These are phyloP conservation scores for Ostreobium quekettii DNA, from an alignment of 139 green algal species.

Conservation along the genomic window DNA sequence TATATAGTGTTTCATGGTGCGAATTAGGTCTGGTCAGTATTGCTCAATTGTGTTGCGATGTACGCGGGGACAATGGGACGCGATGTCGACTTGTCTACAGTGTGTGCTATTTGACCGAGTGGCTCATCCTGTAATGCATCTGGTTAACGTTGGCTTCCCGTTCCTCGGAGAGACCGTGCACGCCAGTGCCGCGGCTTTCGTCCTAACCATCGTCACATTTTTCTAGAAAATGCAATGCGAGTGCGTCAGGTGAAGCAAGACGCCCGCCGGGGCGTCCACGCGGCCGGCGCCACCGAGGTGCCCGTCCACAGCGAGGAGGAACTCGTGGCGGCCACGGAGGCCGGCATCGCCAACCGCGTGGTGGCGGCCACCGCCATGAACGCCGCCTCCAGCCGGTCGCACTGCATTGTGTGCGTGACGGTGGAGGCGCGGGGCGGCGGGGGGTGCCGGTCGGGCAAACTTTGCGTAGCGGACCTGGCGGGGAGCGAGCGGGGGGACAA, in stretches of 20 bases:
- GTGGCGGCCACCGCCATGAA: conserved; percentile 56
- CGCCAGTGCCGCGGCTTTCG: no score
- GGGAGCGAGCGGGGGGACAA: conserved; percentile 57
- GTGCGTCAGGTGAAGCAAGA: conserved; percentile 47
- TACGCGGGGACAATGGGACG: no score
- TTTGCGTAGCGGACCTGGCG: conserved; percentile 73
- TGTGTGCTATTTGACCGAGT: no score
- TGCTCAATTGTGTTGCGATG: no score
- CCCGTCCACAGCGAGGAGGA: conserved; percentile 45
- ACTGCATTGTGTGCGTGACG: conserved; percentile 60
- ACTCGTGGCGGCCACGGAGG: conserved; percentile 41
- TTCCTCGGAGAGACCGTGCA: no score
- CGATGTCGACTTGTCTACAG: no score
- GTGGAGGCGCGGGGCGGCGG: conserved; percentile 31
- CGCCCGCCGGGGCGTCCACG: conserved; percentile 24
- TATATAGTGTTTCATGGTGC: no score
- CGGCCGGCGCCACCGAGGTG: conserved; percentile 32
- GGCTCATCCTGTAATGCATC: no score
- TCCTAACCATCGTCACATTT: no score
- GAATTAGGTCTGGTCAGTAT: no score
- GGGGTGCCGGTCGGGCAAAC: conserved; percentile 38
- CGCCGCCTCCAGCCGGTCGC: conserved; percentile 45
- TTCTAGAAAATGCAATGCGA: no score
- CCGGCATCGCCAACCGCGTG: conserved; percentile 33
- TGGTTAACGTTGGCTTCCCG: no score